Percentiles rank a stretch among this genome's conserved stretches.
phyloP scores from a whole-genome alignment of 164 flowering plant species.

The Taxillus chinensis region DNA sequence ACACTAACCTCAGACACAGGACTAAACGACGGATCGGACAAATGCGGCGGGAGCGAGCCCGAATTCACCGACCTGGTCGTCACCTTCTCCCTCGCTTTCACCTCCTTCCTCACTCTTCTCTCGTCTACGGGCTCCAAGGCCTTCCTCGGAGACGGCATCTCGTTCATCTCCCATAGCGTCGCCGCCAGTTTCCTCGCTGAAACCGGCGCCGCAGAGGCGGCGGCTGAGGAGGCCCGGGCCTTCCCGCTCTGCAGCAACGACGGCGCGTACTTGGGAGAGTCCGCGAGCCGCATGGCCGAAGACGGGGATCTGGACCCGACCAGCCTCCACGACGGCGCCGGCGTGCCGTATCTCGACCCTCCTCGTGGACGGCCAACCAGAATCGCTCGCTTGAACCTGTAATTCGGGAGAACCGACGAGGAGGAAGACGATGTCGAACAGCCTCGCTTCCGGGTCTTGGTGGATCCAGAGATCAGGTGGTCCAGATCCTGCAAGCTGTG shows the following conservation, averaged over 20 bases:
- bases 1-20: slow-evolving; percentile 73
- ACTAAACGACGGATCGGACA: slow-evolving; percentile 93
- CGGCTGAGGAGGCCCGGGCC: slow-evolving; percentile 17
- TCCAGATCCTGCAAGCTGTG: slow-evolving; percentile 29
- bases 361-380: slow-evolving; percentile 43
- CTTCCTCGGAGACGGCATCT: slow-evolving; percentile 47
- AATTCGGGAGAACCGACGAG: slow-evolving; percentile 50
- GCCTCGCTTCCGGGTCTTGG: slow-evolving; percentile 75
- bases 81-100: slow-evolving; percentile 24
- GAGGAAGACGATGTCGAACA: slow-evolving; percentile 73
- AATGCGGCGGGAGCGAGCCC: slow-evolving; percentile 69
- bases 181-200: slow-evolving; percentile 96
- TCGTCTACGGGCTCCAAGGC: slow-evolving; percentile 24
- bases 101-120: slow-evolving; percentile 24
- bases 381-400: slow-evolving; percentile 69
- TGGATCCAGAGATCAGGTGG: slow-evolving; percentile 29
- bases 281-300: slow-evolving; percentile 20
- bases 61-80: slow-evolving; percentile 28
- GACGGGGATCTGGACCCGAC: slow-evolving; percentile 38
- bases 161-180: slow-evolving; percentile 93
- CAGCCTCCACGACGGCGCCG: slow-evolving; percentile 64
- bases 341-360: slow-evolving; percentile 54
- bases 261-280: slow-evolving; percentile 31
- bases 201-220: slow-evolving; percentile 27
- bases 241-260: slow-evolving; percentile 9